Base-by-base conservation (phyloP, 805 yeast species). In the Schizosaccharomyces octosporus region DNA sequence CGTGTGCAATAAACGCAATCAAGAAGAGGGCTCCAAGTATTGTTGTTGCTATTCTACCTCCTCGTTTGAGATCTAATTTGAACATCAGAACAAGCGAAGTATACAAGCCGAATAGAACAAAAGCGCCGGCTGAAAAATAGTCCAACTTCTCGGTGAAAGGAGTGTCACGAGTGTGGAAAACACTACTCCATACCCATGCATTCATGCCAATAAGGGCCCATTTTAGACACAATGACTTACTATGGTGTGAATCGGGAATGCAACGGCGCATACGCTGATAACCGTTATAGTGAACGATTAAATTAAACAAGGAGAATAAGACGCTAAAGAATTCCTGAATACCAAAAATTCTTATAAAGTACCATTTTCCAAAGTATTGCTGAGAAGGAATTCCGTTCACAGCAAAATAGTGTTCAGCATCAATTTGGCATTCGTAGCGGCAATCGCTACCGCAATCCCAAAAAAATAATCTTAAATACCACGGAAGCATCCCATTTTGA, bases 311-410 rank as follows among this genome's bases (percentile, higher is more conserved):
- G n/a, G 95, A 85, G 70, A 93, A 90, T 1, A 87, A 24, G 0
- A 85, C 81, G 15, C 94, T 83, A 29, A 83, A 85, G 0, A 87
- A 73, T 69, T 93, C 98, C 70, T 93, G 98, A 13, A 84, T 74
- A 0, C 95, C 95, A 36, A 5, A 57, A 0, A 85, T 68, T 60
- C 98, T 76, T 19, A 75, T 64, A 67, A 93, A 93, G 1, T 97
- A 97, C 98, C 98, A 93, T 73, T 93, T 93, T 0, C 98, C 98
- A 71, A 93, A 96, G 72, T 87, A 93, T 70, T 93, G 98, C 51
- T 77, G 77, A 0, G 87, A 73, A 62, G 81, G 82, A 63, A 78
- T 75, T n/a, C 76, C 75, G 1, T 71, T 65, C 0, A 62, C 65
- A 17, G 73, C 71, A 27, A 95, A 74, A 48, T 78, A 73, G 1